Conservation (phyloP, 257 asterid species). For the Mentha longifolia region DNA sequence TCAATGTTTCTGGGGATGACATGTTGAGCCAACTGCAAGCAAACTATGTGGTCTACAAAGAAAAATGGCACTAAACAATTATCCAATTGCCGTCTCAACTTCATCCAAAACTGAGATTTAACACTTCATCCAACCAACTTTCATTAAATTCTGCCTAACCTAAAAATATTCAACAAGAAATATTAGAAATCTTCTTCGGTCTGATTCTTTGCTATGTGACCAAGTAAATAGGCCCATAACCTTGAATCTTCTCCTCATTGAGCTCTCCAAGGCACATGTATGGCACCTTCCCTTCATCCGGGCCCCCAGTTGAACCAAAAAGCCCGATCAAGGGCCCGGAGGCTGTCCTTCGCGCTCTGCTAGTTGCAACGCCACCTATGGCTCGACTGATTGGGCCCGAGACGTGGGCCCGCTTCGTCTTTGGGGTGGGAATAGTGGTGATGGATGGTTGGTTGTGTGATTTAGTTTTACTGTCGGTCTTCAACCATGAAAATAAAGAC, state of each 20-base stretch:
- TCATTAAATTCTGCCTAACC: slow-evolving; percentile 24
- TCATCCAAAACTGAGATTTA: slow-evolving; percentile 4
- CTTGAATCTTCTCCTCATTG: slow-evolving; percentile 43
- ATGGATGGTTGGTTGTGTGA: slow-evolving; percentile 27
- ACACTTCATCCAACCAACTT: slow-evolving; percentile 15
- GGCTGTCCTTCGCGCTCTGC: slow-evolving; percentile 41
- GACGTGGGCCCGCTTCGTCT: slow-evolving; percentile 42
- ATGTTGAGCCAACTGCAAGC: slow-evolving; percentile 36
- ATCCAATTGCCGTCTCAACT: slow-evolving; percentile 16
- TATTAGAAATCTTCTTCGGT: background rate
- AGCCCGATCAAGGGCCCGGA: slow-evolving; percentile 64
- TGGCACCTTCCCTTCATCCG: slow-evolving; percentile 50
- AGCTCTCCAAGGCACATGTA: slow-evolving; percentile 60
- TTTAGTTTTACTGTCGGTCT: slow-evolving; percentile 51
- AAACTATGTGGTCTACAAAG: slow-evolving; percentile 23
- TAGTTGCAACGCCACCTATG: background rate
- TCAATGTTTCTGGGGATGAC: background rate
- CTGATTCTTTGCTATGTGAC: slow-evolving; percentile 55
- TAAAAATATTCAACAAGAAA: slow-evolving; percentile 16
- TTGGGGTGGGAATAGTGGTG: slow-evolving; percentile 27
- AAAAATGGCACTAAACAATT: slow-evolving; percentile 15
- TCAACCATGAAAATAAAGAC: slow-evolving; percentile 70
- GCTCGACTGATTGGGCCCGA: slow-evolving; percentile 57
- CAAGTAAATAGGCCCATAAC: slow-evolving; percentile 78
- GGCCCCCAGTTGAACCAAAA: slow-evolving; percentile 40